A percentile compares a stretch with the other conserved stretches of the same genome.
Evolutionary conservation across 805 yeast species (phyloP).

Genomic region (Lipomyces kockii): DNA sequence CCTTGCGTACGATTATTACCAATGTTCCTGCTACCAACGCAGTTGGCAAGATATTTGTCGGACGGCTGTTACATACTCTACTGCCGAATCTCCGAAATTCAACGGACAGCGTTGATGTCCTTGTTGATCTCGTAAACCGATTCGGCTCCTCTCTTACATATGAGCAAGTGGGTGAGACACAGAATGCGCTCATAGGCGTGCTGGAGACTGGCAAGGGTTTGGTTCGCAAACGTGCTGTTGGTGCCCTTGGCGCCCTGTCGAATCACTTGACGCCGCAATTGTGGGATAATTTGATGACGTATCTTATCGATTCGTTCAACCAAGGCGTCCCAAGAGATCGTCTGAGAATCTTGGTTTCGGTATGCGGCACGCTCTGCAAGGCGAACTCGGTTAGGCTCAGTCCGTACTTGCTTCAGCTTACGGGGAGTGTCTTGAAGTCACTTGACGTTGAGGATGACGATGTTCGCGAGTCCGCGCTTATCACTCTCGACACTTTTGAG

Average conservation of each 20-base stretch:
- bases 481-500: conserved; percentile 49
- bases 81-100: conserved; percentile 36
- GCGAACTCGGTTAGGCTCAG: conserved; percentile 36
- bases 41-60: conserved; percentile 39
- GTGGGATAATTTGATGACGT: conserved; percentile 38
- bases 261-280: conserved; percentile 41
- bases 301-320: conserved; percentile 20
- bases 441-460: conserved; percentile 45
- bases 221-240: conserved; percentile 56
- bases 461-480: conserved; percentile 57
- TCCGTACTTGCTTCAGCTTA: conserved; percentile 28
- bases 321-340: conserved; percentile 22
- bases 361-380: conserved; percentile 41
- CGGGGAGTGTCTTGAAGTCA: conserved; percentile 40
- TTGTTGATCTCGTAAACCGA: conserved; percentile 59
- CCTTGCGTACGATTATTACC: conserved; percentile 45
- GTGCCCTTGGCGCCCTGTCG: conserved; percentile 54
- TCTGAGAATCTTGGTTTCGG: conserved; percentile 23
- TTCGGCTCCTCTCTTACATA: conserved; percentile 52
- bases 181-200: conserved; percentile 46
- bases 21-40: conserved; percentile 38
- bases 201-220: conserved; percentile 52
- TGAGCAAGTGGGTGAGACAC: conserved; percentile 45
- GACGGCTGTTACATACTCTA: conserved; percentile 40
- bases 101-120: conserved; percentile 64